Base-by-base conservation (phyloP, 805 yeast genomes). In the Ascoidea asiatica region DNA sequence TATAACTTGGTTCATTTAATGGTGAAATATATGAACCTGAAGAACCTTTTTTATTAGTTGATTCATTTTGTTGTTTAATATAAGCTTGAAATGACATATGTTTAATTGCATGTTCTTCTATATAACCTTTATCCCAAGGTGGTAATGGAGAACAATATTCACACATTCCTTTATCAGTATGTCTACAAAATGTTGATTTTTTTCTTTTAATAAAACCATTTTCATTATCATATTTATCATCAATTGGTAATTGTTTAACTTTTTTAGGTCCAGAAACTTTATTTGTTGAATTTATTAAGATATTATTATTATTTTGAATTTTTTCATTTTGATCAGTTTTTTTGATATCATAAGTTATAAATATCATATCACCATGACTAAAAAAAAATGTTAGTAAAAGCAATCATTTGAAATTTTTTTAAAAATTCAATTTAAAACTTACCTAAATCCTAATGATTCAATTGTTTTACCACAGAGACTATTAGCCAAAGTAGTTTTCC, bases 91-190 rank as follows among this genome's bases (percentile, higher is more conserved):
- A 87, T 2, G 97, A 86, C 43, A 77, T 67, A 61, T 90, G 97
- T 60, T 92, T 92, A 58, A 90, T 86, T 37, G 75, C 78, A 49
- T 88, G 69, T 49, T 78, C 81, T 42, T 74, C 74, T 50, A 79
- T 80, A 58, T 88, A 90, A 19, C 70, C 75, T 50, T 71, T 72
- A 60, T 92, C 96, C 86, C 90, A 92, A 2, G 98, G 97, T 35
- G 95, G 96, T 43, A 92, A 64, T 0, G 97, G 96, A 33, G 94
- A 78, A 60, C 97, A 92, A 58, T 88, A 87, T 56, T 92, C 98
- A 61, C 98, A 92, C 97, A 92, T 92, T 1, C 97, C 99, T 53
- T 81, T 81, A 37, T 80, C 90, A 2, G 90, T 83, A 59, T 92
- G 98, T 48, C 80, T 75, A 61, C 98, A 90, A 49, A 88, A 65